Evolutionary conservation across 148 eudicot genomes (phyloP).

Genomic region (Limonium bicolor): DNA sequence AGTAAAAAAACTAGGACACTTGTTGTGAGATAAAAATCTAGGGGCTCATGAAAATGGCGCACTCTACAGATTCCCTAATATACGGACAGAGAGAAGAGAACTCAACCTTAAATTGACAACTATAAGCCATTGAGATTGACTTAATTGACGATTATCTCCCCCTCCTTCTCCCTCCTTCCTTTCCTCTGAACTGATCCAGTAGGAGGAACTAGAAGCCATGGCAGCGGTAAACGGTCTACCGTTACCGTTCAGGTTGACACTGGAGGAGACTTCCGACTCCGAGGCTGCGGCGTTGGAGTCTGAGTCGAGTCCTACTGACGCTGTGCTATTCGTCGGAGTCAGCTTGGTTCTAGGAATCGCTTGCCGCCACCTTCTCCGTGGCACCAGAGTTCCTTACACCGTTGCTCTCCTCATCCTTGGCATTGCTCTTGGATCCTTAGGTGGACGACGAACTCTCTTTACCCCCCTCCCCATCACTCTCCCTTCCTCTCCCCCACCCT

Average conservation of each 20-base stretch:
- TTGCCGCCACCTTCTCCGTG: slow-evolving; percentile 57
- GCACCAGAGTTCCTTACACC: slow-evolving; percentile 80
- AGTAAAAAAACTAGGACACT: too few species aligned
- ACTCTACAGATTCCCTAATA: too few species aligned
- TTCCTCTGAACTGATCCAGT: too few species aligned
- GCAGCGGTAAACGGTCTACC: slow-evolving; percentile 14
- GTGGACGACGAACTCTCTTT: slow-evolving; percentile 11
- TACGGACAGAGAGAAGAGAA: too few species aligned
- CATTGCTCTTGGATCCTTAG: slow-evolving; percentile 63
- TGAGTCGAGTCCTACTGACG: slow-evolving; percentile 44
- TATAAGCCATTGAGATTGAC: too few species aligned
- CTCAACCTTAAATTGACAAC: too few species aligned
- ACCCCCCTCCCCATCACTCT: background rate
- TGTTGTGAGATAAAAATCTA: too few species aligned
- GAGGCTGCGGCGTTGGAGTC: background rate
- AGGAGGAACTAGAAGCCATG: slow-evolving; percentile 15
- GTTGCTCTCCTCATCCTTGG: slow-evolving; percentile 81
- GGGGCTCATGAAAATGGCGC: too few species aligned
- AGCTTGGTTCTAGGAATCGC: slow-evolving; percentile 68
- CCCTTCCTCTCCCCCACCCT: background rate
- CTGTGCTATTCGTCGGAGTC: slow-evolving; percentile 68
- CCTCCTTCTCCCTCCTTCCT: too few species aligned
- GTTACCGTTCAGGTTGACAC: slow-evolving; percentile 13
- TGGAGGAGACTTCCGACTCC: background rate
- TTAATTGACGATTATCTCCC: too few species aligned